Base-by-base conservation (phyloP, 768 basidiomycete species). In the Boletus coccyginus region DNA sequence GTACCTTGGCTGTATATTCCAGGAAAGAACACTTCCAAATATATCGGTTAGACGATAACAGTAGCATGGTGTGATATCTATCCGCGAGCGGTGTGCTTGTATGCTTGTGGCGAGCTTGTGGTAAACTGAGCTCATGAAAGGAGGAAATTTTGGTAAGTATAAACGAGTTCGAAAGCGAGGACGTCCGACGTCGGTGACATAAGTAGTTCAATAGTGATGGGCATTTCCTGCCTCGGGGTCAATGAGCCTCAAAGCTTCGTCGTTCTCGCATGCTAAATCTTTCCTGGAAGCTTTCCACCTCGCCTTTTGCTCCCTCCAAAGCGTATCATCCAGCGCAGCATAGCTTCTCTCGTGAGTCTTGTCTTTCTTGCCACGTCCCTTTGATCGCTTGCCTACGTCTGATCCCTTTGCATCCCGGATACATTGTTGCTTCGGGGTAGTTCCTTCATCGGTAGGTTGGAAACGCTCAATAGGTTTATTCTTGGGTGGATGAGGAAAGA, bases 401-500 rank as follows among this genome's bases (percentile, higher is more conserved):
- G 86, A 68, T 24, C 82, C 80, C 50, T 68, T 73, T 4, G 65
- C 60, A 3, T 66, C 58, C 21, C 57, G 66, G 17, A 65, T 65
- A 14, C 57, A 67, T 52, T 67, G 71, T 47, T 66, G 57, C 42
- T 70, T 68, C 7, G 43, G 53, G 47, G 69, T 71, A 7, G 62
- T 56, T 58, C 64, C 70, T 54, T 64, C 67, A 2, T 62, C 59
- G 5, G 45, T 24, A 43, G 75, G 73, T 62, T 81, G 77, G 64
- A 77, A 74, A 4, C 88, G 84, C 59, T 86, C 82, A 53, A 90
- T 83, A 0, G 89, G 85, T 7, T 77, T 66, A 66, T 90, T 92
- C 72, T 94, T 94, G 6, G 94, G 84, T 17, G 77, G 73, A 66
- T 98, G 95, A 21, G 97, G 97, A 73, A 98, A 98, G 24, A 92